These are phyloP conservation scores for Diaporthe sp. DNA, from an alignment of 2,329 filamentous ascomycete genomes.

Conservation along the genomic window DNA sequence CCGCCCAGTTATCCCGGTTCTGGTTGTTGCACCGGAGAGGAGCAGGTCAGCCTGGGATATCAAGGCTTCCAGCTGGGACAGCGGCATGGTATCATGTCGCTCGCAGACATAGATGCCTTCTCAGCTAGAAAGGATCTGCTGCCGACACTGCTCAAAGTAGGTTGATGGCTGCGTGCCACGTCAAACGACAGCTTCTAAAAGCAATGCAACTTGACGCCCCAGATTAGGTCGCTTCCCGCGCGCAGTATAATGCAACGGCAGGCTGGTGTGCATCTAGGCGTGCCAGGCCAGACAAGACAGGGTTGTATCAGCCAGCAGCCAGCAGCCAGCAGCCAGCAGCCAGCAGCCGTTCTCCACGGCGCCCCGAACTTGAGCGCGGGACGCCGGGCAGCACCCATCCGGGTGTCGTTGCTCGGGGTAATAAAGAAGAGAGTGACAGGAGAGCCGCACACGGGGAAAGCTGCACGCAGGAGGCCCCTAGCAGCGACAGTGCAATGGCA, in stretches of 20 bases:
- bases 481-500: not conserved
- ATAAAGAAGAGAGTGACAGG: not conserved
- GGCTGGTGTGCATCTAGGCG: not conserved
- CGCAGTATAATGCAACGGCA: not conserved
- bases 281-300: not conserved
- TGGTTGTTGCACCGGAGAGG: not conserved
- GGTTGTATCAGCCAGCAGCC: not conserved
- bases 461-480: not conserved
- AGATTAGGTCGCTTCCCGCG: constrained; percentile 4
- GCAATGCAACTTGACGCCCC: not conserved
- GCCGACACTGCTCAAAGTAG: not conserved
- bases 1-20: not conserved
- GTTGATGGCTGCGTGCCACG: constrained; percentile 6
- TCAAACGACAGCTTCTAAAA: constrained; percentile 14
- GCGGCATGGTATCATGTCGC: not conserved
- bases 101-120: not conserved
- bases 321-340: too few species aligned
- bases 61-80: not conserved
- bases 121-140: not conserved
- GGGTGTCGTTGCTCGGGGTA: not conserved
- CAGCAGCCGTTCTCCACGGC: not conserved
- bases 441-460: not conserved
- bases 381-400: not conserved
- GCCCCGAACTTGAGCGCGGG: not conserved
- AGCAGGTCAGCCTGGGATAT: not conserved